Evolutionary conservation across 78 protist species (phyloP).

Genomic region (Protostelium mycophagum): DNA sequence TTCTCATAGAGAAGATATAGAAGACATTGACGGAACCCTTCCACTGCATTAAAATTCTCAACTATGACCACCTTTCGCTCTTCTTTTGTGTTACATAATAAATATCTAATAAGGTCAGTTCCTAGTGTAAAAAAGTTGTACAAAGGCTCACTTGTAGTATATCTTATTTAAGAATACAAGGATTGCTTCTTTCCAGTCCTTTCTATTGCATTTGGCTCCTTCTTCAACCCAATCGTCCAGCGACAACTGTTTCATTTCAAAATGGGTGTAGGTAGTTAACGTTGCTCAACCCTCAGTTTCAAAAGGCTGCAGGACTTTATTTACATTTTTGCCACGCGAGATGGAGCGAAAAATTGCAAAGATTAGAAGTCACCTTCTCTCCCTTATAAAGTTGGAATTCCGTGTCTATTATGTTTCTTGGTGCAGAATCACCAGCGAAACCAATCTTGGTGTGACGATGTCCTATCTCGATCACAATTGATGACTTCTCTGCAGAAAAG

Average conservation of each 20-base stretch:
- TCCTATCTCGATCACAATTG: not conserved
- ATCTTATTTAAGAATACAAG: not conserved
- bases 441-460: not conserved
- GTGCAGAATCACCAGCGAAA: not conserved
- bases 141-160: not conserved
- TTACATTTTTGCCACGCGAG: too few species aligned
- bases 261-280: not conserved
- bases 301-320: not conserved
- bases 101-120: not conserved
- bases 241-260: too few species aligned
- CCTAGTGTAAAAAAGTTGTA: not conserved
- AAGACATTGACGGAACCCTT: not conserved
- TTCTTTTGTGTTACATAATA: not conserved
- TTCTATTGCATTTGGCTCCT: too few species aligned
- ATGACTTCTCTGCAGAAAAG: not conserved
- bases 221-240: too few species aligned
- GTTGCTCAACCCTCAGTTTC: not conserved
- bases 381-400: not conserved
- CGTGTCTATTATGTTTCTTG: not conserved
- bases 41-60: not conserved
- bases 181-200: not conserved
- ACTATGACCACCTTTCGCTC: not conserved
- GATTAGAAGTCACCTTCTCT: not conserved
- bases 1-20: not conserved
- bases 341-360: not conserved